Evolutionary conservation across 352 stramenopile species (phyloP), one percentile per base, ranked within the genome.

Genomic region (Phytophthora sp.): DNA sequence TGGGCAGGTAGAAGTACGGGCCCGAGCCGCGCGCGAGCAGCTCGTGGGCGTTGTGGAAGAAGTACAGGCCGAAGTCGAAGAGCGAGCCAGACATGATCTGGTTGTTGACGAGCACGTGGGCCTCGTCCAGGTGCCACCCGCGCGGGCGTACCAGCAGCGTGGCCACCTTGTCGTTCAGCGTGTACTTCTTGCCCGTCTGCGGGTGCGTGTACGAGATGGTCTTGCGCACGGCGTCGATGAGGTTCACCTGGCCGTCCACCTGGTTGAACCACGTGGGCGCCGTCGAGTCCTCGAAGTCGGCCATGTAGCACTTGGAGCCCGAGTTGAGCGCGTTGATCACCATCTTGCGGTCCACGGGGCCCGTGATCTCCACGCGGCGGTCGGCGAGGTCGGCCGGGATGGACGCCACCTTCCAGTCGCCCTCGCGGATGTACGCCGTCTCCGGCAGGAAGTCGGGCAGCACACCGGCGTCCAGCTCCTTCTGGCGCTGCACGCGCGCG

Each of bases 291-390:
- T 99, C 96, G 74, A 99, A 98, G 72, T 98, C 96, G 21, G 96
- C 96, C 96, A 98, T 98, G 84, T 98, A 98, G 66, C 81, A 93
- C 80, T 92, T 95, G 43, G 94, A 88, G 52, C 95, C 95, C 59
- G 82, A 97, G 79, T 99, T 99, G 54, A 99, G 79, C 10, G 92
- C 96, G 74, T 99, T 99, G 63, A 98, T 98, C 6, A 98, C 91
- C 96, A 99, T 99, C 83, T 99, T 98, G 28, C 95, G 88, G 80
- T 98, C 91, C 24, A 98, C 89, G 3, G 94, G 94, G 42, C 95
- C 95, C 20, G 95, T 99, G 67, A 99, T 99, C 76, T 99, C 95
- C 26, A 99, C 94, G 46, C 95, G 87, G 46, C 95, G 88, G 76
- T 98, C 94, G 35, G 87, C 66, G 23, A 98, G 59, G 70, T 98